phyloP scores from a whole-genome alignment of 1,284 basidiomycete species.

The Macrocystidia cucumis region DNA sequence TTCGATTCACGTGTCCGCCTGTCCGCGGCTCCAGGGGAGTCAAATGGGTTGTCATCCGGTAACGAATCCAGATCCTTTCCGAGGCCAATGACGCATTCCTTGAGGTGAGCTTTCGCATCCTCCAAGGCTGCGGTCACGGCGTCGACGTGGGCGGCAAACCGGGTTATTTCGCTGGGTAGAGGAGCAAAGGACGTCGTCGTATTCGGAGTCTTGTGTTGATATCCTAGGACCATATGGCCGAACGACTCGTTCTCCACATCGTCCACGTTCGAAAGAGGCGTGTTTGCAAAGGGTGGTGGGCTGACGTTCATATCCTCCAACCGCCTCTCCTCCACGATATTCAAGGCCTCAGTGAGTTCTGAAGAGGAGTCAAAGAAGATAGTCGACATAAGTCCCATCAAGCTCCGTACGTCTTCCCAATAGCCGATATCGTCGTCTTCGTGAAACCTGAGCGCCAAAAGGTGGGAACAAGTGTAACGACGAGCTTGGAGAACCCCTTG shows the following conservation, averaged over 20 bases:
- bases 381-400: constrained; percentile 59
- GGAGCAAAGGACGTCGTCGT: constrained; percentile 53
- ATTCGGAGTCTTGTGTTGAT: constrained; percentile 3
- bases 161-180: constrained; percentile 51
- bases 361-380: constrained; percentile 57
- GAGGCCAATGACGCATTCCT: constrained; percentile 48
- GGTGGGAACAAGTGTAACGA: constrained; percentile 67
- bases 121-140: constrained; percentile 56
- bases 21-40: constrained; percentile 11
- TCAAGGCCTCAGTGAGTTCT: constrained; percentile 52
- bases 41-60: no score
- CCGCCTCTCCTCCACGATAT: constrained; percentile 42
- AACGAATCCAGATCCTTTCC: no score
- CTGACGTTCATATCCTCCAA: constrained; percentile 41
- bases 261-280: constrained; percentile 13
- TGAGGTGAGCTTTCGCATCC: constrained; percentile 58
- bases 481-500: constrained; percentile 60
- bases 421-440: constrained; percentile 60
- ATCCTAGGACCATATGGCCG: not conserved
- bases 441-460: constrained; percentile 65
- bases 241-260: constrained; percentile 1
- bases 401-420: constrained; percentile 73
- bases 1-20: constrained; percentile 24
- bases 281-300: constrained; percentile 18
- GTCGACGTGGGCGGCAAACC: constrained; percentile 66